phyloP scores from a whole-genome alignment of 1,284 basidiomycete genomes.

The Coniferiporia sulphurascens region DNA sequence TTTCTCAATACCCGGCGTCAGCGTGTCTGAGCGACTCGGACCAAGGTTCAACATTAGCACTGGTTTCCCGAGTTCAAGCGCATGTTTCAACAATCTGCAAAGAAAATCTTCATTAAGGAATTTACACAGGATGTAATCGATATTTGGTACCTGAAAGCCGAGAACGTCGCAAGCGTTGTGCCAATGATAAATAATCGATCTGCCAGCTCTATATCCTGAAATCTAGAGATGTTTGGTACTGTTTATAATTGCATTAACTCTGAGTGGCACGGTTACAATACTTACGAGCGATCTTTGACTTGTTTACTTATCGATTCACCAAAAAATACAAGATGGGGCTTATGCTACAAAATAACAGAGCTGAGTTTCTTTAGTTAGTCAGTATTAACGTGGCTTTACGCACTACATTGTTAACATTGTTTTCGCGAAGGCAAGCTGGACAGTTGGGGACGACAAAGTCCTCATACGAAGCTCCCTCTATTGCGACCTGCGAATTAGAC shows the following conservation, averaged over 20 bases:
- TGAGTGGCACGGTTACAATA: slow-evolving; percentile 3
- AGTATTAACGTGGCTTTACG: slow-evolving; percentile 19
- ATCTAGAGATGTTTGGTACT: slow-evolving; percentile 35
- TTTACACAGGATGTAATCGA: neutral
- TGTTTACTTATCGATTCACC: slow-evolving; percentile 72
- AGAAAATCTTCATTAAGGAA: neutral
- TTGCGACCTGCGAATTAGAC: slow-evolving; percentile 53
- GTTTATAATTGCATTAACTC: neutral
- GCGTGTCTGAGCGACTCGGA: slow-evolving; percentile 72
- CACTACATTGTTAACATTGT: slow-evolving; percentile 51
- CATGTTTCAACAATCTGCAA: slow-evolving; percentile 72
- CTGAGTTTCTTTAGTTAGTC: neutral
- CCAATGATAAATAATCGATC: slow-evolving; percentile 78
- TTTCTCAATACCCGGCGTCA: slow-evolving; percentile 65
- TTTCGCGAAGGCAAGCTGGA: slow-evolving; percentile 53
- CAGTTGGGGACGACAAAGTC: slow-evolving; percentile 81
- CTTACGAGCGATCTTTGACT: slow-evolving; percentile 71
- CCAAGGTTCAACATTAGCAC: slow-evolving; percentile 83
- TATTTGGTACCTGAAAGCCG: slow-evolving; percentile 67
- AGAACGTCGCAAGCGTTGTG: slow-evolving; percentile 88
- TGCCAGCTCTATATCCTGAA: slow-evolving; percentile 52
- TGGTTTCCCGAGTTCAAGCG: slow-evolving; percentile 68
- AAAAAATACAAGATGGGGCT: slow-evolving; percentile 86
- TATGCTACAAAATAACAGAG: slow-evolving; percentile 43
- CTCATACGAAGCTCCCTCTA: slow-evolving; percentile 71